Evolutionary conservation across 495 filamentous ascomycete species (phyloP).

Genomic region (Penicillium waksmanii): DNA sequence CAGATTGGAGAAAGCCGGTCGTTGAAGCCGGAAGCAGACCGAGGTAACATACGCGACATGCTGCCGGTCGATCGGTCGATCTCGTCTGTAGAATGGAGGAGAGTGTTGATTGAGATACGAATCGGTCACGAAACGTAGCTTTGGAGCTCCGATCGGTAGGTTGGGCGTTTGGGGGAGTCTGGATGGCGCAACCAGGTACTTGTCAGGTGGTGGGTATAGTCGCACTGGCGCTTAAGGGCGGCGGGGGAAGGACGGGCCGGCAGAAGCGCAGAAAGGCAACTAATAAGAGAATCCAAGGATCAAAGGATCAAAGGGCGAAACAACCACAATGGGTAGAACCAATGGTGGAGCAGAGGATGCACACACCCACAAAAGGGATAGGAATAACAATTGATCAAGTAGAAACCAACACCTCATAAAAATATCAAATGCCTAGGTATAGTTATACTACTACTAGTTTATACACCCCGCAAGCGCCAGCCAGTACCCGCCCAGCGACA

Average conservation of each 20-base stretch:
- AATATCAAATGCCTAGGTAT: background rate
- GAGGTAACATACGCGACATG: slow-evolving; percentile 50
- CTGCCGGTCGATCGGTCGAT: slow-evolving; percentile 22
- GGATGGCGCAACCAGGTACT: slow-evolving; percentile 22
- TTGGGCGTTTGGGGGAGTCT: background rate
- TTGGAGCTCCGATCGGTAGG: slow-evolving; percentile 5
- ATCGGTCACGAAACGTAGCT: background rate
- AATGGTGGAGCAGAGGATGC: background rate
- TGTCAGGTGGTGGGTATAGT: slow-evolving; percentile 31
- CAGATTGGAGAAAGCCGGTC: slow-evolving; percentile 16
- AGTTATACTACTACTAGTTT: background rate
- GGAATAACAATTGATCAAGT: background rate
- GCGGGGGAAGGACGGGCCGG: slow-evolving; percentile 31
- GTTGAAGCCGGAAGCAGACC: slow-evolving; percentile 24
- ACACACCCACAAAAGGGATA: background rate
- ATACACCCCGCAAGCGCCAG: too few species aligned
- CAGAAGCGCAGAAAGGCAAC: slow-evolving; percentile 9
- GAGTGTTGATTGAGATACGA: background rate
- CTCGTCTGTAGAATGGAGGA: background rate
- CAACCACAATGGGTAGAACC: background rate
- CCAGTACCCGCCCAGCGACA: too few species aligned
- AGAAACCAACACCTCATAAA: background rate
- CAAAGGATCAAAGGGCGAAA: background rate
- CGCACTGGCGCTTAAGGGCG: slow-evolving; percentile 51
- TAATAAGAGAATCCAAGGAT: background rate